Evolutionary conservation across 768 basidiomycete genomes (phyloP), one percentile per base, ranked within the genome.

Genomic region (Kwoniella sp.): DNA sequence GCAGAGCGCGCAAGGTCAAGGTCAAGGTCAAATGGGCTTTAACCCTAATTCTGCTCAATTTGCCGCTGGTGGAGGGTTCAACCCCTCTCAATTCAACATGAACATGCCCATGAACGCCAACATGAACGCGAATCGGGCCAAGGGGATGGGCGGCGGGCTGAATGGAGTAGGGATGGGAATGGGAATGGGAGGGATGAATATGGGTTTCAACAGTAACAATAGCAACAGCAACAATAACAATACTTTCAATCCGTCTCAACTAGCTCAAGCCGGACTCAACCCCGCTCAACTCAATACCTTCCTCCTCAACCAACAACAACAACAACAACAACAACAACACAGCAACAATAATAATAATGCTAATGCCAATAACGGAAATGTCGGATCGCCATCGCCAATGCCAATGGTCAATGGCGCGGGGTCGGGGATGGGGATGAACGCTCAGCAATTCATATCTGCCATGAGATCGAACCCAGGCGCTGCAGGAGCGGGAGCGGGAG

Each of bases 121-220:
- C 50, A 51, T 26, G 22, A 53, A 11, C 41, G 41, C 11, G 20
- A 45, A 11, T 9, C 41, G 15, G 50, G 50, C 23, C 50, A 9
- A 28, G 23, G 26, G 22, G 2, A 51, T 11, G 11, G 23, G 22
- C 47, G 20, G 50, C 38, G 38, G 38, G 38, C 11, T 41, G 11
- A 41, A 17, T 45, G 47, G 3, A 45, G 31, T 9, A 48, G 59
- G 38, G 7, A 61, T 20, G 59, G 59, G 31, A 23, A 61, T n/a
- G 59, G 47, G 59, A 8, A 48, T 38, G 20, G 26, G 34, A 20
- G 29, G 50, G 22, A 31, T 25, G 22, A 26, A 26, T 30, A 11
- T n/a, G 23, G 20, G 48, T 28, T 20, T 45, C 41, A 45, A 45
- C 41, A n/a, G n/a, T n/a, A n/a, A n/a, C n/a, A n/a, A n/a, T n/a